Evolutionary conservation across 139 green algal species (phyloP), one percentile per base, ranked within the genome.

Genomic region (Zygnema circumcarinatum): DNA sequence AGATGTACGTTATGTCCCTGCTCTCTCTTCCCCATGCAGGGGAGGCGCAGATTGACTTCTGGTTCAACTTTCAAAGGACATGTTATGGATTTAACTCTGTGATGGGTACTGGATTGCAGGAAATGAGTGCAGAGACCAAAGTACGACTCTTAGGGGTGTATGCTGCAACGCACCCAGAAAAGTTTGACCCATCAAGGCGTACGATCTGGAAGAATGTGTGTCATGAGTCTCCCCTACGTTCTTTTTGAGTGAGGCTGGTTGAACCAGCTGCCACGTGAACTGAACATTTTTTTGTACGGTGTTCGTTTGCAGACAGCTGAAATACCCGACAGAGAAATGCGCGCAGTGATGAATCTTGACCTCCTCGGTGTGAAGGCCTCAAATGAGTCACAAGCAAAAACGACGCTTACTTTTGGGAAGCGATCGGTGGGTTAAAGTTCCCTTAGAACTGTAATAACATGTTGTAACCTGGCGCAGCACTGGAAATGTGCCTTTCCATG

Each of bases 71-170:
- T n/a, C n/a, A n/a, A n/a, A n/a, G n/a, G n/a, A n/a, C n/a, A n/a
- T n/a, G n/a, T n/a, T n/a, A n/a, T n/a, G n/a, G n/a, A n/a, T n/a
- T n/a, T n/a, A n/a, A n/a, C n/a, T n/a, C n/a, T n/a, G n/a, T n/a
- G n/a, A n/a, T n/a, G n/a, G n/a, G n/a, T n/a, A n/a, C n/a, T n/a
- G n/a, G n/a, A 22, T 38, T 86, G 83, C 38, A 35, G 20, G 81
- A 73, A 35, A 79, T 88, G 79, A 90, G 36, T 62, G 81, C 31
- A 67, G 41, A 90, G 29, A 94, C 95, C 86, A 97, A 97, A 92
- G 88, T 98, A 82, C 93, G 96, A 22, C 89, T 98, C 88, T 92
- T 99, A 47, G 95, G 98, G 94, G 95, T 95, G 84, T 99, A 98
- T 89, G 91, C 94, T 31, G 95, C 95, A 7, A 98, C 96, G 1